A percentile compares a stretch with the other conserved stretches of the same genome.
phyloP scores from a whole-genome alignment of 257 asterid species.

The Rauvolfia tetraphylla region DNA sequence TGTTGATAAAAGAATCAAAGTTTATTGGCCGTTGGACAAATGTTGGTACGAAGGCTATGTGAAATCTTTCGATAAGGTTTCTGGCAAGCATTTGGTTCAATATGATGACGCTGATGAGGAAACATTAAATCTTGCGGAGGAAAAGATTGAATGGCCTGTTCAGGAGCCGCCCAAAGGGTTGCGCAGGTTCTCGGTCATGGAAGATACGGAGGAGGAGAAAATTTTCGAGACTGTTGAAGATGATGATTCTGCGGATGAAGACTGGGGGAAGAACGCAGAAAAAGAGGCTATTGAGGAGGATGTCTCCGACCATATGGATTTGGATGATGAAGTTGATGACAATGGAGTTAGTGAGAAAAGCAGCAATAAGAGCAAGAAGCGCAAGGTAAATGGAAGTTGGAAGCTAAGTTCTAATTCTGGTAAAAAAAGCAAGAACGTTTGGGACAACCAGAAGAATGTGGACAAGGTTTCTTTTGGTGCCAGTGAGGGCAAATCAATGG shows the following conservation, averaged over 20 bases:
- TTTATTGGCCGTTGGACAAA: slow-evolving; percentile 84
- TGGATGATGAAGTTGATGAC: slow-evolving; percentile 49
- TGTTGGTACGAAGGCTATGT: slow-evolving; percentile 79
- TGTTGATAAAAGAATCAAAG: slow-evolving; percentile 51
- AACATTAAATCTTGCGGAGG: slow-evolving; percentile 45
- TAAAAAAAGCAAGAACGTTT: slow-evolving; percentile 51
- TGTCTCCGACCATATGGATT: slow-evolving; percentile 45
- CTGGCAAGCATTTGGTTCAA: slow-evolving; percentile 79
- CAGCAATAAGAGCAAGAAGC: slow-evolving; percentile 37
- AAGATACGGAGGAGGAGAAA: slow-evolving; percentile 45
- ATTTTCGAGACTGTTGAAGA: slow-evolving; percentile 24
- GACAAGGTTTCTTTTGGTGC: slow-evolving; percentile 29
- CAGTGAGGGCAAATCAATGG: slow-evolving; percentile 28
- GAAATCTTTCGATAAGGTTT: slow-evolving; percentile 51
- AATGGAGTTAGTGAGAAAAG: slow-evolving; percentile 15
- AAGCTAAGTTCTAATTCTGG: slow-evolving; percentile 28
- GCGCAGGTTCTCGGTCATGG: slow-evolving; percentile 40
- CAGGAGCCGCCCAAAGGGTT: slow-evolving; percentile 48
- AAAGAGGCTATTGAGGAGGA: slow-evolving; percentile 51
- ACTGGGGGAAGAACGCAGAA: slow-evolving; percentile 54
- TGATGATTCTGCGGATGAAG: slow-evolving; percentile 79
- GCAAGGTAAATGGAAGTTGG: slow-evolving; percentile 36
- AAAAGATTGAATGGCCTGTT: slow-evolving; percentile 60
- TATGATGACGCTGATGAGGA: slow-evolving; percentile 91
- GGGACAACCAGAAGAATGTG: slow-evolving; percentile 24